A percentile compares a stretch with the other conserved stretches of the same genome.
phyloP scores from a whole-genome alignment of 106 monocot species.

The Chionographis japonica region DNA sequence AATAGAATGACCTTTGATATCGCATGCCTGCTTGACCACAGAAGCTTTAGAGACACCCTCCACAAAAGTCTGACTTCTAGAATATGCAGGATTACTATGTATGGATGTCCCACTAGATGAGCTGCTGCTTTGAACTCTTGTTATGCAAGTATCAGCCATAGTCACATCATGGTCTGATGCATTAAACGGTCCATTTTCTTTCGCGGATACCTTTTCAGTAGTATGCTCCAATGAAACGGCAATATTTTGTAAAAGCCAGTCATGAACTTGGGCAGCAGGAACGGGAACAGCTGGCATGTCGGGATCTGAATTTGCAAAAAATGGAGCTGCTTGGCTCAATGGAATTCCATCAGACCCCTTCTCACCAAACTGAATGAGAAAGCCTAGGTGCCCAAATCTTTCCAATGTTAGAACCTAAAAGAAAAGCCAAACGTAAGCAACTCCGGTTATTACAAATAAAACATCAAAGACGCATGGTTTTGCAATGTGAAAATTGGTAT shows the following conservation, averaged over 20 bases:
- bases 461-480: too few species aligned
- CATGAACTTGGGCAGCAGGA: conserved; percentile 63
- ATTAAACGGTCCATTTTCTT: conserved; percentile 43
- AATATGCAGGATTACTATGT: conserved; percentile 23
- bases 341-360: conserved; percentile 47
- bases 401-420: conserved; percentile 72
- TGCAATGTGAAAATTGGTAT: too few species aligned
- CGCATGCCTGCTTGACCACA: conserved; percentile 59
- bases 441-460: too few species aligned
- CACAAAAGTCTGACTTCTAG: conserved; percentile 70
- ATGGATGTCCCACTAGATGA: conserved; percentile 10
- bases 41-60: conserved; percentile 91
- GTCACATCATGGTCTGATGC: conserved; percentile 64
- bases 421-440: conserved; percentile 2
- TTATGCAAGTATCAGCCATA: conserved; percentile 56
- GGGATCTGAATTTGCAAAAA: conserved; percentile 89
- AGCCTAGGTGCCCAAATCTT: conserved; percentile 77
- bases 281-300: conserved; percentile 80
- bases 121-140: conserved; percentile 29
- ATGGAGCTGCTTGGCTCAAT: conserved; percentile 66
- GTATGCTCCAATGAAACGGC: conserved; percentile 55
- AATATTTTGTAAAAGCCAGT: conserved; percentile 76
- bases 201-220: conserved; percentile 52
- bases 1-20: conserved; percentile 68
- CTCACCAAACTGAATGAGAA: conserved; percentile 67